Base-by-base conservation (phyloP, 768 basidiomycete species). In the Cantharellus anzutake region DNA sequence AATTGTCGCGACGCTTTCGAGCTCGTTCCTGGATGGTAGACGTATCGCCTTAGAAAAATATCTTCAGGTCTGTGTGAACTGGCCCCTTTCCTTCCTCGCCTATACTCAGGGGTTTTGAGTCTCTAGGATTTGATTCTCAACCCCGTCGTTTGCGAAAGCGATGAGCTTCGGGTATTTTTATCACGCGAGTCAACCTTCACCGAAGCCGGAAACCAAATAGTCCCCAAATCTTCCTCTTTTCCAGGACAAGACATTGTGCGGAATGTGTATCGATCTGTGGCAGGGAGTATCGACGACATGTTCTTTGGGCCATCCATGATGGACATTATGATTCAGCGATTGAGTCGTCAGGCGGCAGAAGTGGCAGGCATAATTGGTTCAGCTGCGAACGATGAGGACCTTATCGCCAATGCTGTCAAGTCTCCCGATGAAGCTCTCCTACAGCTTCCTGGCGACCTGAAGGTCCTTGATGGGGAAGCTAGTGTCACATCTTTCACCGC, bases 211-310 rank as follows among this genome's bases (percentile, higher is more conserved):
- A 64, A 7, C 51, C 70, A 1, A 61, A 66, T 2, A 60, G 35
- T 11, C 11, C 73, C 5, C 79, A 82, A 68, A 67, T 71, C 5
- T 3, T 69, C 72, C 11, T 48, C 74, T 0, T 82, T 84, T 65
- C 80, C 83, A 20, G 83, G 84, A 4, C 80, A 80, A 11, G 82
- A 81, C 60, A 75, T 96, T 42, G 87, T 97, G 58, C 83, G 83
- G 59, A 84, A 82, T 34, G 78, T 99, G 60, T 98, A 94, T 68
- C 82, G 84, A 39, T 88, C 90, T 35, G 87, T 99, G 52, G 80
- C 94, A 3, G 87, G 89, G 63, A 92, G 91, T 68, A 83, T 98
- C 66, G 96, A 99, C 69, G 96, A 98, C 70, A 89, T 96, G 79
- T 84, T 94, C 71, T 90, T 94, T 64, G 92, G 89, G 2, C 93